These are phyloP conservation scores for Globisporangium splendens DNA, from an alignment of 352 stramenopile species.

Conservation along the genomic window DNA sequence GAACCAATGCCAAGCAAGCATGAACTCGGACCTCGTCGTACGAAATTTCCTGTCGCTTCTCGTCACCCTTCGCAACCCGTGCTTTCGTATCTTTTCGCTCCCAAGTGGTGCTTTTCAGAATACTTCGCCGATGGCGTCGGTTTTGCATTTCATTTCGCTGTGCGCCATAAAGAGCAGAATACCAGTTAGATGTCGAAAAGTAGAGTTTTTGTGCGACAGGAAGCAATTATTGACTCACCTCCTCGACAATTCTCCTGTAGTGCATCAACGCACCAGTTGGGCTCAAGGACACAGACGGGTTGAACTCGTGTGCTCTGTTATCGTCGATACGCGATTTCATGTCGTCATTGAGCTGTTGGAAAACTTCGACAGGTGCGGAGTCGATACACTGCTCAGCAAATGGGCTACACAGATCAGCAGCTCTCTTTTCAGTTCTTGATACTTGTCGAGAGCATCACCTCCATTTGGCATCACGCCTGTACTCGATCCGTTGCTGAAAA, in stretches of 20 bases:
- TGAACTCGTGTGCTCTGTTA: background rate
- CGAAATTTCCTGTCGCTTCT: background rate
- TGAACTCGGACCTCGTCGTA: conserved; percentile 61
- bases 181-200: background rate
- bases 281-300: conserved; percentile 17
- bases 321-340: background rate
- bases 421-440: conserved; percentile 48
- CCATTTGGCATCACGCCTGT: background rate
- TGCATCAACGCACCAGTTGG: conserved; percentile 42
- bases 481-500: conserved; percentile 15
- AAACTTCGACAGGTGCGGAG: conserved; percentile 33
- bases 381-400: conserved; percentile 57
- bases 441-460: conserved; percentile 4
- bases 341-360: conserved; percentile 21
- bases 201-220: background rate
- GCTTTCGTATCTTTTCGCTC: background rate
- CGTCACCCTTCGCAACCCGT: background rate
- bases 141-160: conserved; percentile 8
- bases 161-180: background rate
- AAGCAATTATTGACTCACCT: conserved; percentile 17
- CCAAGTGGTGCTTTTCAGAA: conserved; percentile 2
- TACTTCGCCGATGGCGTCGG: conserved; percentile 6
- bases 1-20: conserved; percentile 45
- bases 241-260: conserved; percentile 41
- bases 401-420: conserved; percentile 60